Percentiles rank a stretch among this genome's conserved stretches.
These are phyloP conservation scores for Dissophora ornata DNA, from an alignment of 192 early-diverging fungal species.

Conservation along the genomic window DNA sequence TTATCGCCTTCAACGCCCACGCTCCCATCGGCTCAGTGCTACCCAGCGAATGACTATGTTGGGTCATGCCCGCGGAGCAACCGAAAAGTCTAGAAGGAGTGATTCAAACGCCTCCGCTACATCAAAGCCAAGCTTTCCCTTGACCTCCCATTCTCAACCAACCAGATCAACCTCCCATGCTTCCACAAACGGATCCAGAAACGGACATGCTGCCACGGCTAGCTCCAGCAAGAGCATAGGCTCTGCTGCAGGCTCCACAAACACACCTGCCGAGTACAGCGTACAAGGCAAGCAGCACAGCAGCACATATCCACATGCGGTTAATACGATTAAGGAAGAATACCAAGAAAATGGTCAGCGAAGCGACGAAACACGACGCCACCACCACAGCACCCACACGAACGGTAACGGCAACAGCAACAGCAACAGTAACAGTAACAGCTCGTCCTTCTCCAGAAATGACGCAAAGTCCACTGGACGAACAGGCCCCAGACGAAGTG, in stretches of 20 bases:
- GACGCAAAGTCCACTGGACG: neutral
- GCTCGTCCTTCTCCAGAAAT: constrained; percentile 15
- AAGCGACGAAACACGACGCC: neutral
- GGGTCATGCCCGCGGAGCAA: constrained; percentile 14
- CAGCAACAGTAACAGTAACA: constrained; percentile 12
- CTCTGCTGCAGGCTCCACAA: neutral
- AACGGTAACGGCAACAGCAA: neutral
- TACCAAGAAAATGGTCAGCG: neutral
- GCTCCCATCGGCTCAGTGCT: neutral
- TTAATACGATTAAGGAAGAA: constrained; percentile 1
- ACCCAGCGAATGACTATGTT: constrained; percentile 22
- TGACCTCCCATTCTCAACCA: neutral
- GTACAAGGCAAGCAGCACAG: constrained; percentile 2
- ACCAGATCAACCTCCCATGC: constrained; percentile 2
- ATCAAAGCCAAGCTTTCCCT: neutral
- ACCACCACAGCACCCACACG: neutral
- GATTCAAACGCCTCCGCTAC: constrained; percentile 14
- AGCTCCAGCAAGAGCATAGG: neutral
- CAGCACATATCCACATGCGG: neutral
- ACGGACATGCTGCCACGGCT: neutral
- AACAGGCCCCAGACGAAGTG: neutral
- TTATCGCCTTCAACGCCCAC: neutral
- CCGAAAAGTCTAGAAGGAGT: constrained; percentile 11
- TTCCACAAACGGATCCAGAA: constrained; percentile 3
- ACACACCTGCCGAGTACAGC: neutral